Base-by-base conservation (phyloP, 306 rosid genomes). In the Myrica gale region DNA sequence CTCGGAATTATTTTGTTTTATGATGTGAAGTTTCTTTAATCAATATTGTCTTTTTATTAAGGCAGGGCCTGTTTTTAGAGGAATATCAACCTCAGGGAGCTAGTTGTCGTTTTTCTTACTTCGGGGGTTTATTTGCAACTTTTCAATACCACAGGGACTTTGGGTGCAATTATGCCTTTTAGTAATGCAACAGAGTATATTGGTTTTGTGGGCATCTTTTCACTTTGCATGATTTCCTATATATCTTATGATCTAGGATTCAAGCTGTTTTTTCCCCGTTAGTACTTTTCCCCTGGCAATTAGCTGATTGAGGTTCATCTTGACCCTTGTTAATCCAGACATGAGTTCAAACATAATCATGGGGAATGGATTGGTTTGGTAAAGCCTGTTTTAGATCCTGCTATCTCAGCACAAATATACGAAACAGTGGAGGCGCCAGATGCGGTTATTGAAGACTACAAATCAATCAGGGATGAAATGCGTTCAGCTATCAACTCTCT, bases 361-460 rank as follows among this genome's bases (percentile, higher is more conserved):
- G 86, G 74, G 70, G 91, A 89, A 75, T 96, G 99, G 99, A 79
- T 89, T 72, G 77, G 83, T 77, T 80, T 41, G 26, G 92, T 88
- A 75, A 90, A 92, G 76, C 97, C 98, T 58, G 89, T 76, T 72
- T 57, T 89, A 69, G 96, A 88, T 81, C 84, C 93, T 72, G 80
- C 85, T 63, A 71, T 87, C 78, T 73, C 89, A 41, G 77, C 80
- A 16, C 90, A 87, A 50, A 74, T 92, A 81, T 80, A 84, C 71
- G 89, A 81, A 55, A 87, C 82, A 48, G 69, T 68, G 32, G 96
- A 90, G 75, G 69, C 71, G 48, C 72, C 85, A 7, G 92, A 88
- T 76, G 56, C 20, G 52, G 96, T 85, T 75, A 79, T 89, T 62
- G 92, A 89, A 80, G 79, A 83, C 21, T 86, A 84, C 74, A 90